Evolutionary conservation across 2,329 filamentous ascomycete genomes (phyloP), one percentile per base, ranked within the genome.

Genomic region (Trichoderma atroviride): DNA sequence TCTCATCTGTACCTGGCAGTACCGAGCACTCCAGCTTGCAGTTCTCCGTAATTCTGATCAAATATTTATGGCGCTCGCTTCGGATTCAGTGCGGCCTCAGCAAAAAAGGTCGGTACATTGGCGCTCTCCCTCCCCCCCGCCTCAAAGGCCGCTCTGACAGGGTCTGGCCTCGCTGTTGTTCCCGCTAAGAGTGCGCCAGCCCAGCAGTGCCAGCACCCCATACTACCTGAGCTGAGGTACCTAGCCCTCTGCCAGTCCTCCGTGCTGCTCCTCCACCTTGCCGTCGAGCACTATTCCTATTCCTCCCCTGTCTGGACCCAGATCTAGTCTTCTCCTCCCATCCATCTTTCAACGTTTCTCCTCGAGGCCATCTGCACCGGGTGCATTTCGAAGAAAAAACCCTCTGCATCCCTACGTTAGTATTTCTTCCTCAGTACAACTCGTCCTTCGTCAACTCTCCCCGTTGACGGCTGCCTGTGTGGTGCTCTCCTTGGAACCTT

Each of bases 361-460:
- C 62, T 65, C 62, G 52, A 33, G 27, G 31, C 63, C 63, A 57
- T 35, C 52, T 66, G 63, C 63, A 57, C 63, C 22, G 63, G 63
- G 63, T 66, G 63, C 53, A n/a, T 22, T 55, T 52, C 31, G 29
- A 47, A 66, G 9, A 43, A 43, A 29, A 16, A 55, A 29, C 1
- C 59, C 63, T 66, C 29, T 66, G 63, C 24, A 35, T 16, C 31
- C 63, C 53, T 50, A 58, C 63, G 63, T 66, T 66, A 57, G 63
- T 50, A 58, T 58, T 58, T 58, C 35, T 29, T 27, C 29, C 52
- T 50, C 47, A 50, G 11, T 22, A 50, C 33, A 50, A 58, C 63
- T 66, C 37, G 16, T 16, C 2, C 53, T 43, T n/a, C 37, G 24
- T 22, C 37, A 14, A 24, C 35, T 52, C 47, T 19, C 31, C 27